A percentile compares a stretch with the other conserved stretches of the same genome.
These are phyloP conservation scores for Monilinia polystroma DNA, from an alignment of 2,329 filamentous ascomycete species.

Conservation along the genomic window DNA sequence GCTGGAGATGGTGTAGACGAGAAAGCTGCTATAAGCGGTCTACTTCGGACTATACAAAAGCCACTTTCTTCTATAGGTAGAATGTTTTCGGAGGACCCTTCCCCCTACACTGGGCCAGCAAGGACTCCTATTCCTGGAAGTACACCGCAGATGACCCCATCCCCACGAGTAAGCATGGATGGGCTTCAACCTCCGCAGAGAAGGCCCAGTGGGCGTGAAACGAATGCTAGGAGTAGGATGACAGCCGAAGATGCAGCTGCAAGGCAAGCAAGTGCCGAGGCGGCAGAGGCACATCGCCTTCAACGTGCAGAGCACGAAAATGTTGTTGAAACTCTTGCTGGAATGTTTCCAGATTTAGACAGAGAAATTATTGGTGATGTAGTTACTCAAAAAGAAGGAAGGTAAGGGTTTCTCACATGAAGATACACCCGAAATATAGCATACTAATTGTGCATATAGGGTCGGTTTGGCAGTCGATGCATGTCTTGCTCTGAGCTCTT, in stretches of 20 bases:
- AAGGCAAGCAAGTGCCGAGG: slow-evolving; percentile 84
- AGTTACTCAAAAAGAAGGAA: slow-evolving; percentile 90
- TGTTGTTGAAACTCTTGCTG: slow-evolving; percentile 87
- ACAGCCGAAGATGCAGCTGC: slow-evolving; percentile 86
- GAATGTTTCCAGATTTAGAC: slow-evolving; percentile 97
- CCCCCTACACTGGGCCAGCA: slow-evolving; percentile 41
- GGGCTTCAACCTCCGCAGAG: slow-evolving; percentile 28
- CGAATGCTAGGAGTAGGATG: slow-evolving; percentile 41
- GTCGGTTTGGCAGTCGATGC: slow-evolving; percentile 84
- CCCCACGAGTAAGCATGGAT: slow-evolving; percentile 36
- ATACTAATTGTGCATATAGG: slow-evolving; percentile 46
- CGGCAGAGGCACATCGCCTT: slow-evolving; percentile 80
- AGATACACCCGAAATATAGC: slow-evolving; percentile 31
- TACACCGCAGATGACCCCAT: slow-evolving; percentile 41
- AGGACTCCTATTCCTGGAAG: slow-evolving; percentile 49
- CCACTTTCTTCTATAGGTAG: slow-evolving; percentile 89
- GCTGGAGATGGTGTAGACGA: slow-evolving; percentile 61
- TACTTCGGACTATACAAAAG: slow-evolving; percentile 86
- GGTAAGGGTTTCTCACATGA: slow-evolving; percentile 53
- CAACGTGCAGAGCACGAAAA: slow-evolving; percentile 82
- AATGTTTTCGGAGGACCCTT: slow-evolving; percentile 77
- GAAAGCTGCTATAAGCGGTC: slow-evolving; percentile 75
- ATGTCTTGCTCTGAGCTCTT: slow-evolving; percentile 64
- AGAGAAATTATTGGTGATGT: slow-evolving; percentile 95
- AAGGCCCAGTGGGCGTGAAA: slow-evolving; percentile 28